These are phyloP conservation scores for Kwoniella europaea DNA, from an alignment of 768 basidiomycete genomes.

Conservation along the genomic window DNA sequence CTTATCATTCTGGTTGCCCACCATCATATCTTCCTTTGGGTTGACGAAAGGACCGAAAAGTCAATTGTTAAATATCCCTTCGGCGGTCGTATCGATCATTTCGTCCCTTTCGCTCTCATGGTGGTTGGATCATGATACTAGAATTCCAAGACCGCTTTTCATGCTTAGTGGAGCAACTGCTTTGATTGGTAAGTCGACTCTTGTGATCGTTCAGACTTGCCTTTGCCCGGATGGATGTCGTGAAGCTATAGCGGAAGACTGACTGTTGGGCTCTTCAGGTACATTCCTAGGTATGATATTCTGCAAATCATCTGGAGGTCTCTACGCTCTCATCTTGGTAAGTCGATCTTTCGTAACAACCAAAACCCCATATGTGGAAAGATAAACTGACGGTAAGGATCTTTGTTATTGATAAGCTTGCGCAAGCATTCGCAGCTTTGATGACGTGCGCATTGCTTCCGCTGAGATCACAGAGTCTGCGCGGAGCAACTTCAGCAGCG, in stretches of 20 bases:
- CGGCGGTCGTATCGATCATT: constrained; percentile 35
- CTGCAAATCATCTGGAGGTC: constrained; percentile 25
- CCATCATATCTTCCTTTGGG: constrained; percentile 36
- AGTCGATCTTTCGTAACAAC: background rate
- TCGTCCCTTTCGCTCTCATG: constrained; percentile 26
- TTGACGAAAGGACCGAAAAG: constrained; percentile 24
- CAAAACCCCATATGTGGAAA: too few species aligned
- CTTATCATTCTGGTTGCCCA: constrained; percentile 41
- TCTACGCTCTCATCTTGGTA: constrained; percentile 41
- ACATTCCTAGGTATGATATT: constrained; percentile 35
- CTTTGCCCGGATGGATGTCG: too few species aligned
- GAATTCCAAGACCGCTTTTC: constrained; percentile 29
- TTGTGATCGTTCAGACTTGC: too few species aligned
- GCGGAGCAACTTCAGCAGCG: constrained; percentile 31
- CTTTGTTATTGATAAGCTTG: constrained; percentile 2
- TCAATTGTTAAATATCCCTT: constrained; percentile 40
- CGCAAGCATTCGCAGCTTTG: constrained; percentile 3
- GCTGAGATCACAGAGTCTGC: constrained; percentile 28
- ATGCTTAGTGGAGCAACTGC: constrained; percentile 16
- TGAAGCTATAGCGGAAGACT: too few species aligned
- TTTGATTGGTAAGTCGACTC: constrained; percentile 12
- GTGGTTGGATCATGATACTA: constrained; percentile 25
- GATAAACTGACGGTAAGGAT: background rate
- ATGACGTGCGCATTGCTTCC: constrained; percentile 17
- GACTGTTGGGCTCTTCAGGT: background rate